These are phyloP conservation scores for Corniculantispora saksenae DNA, from an alignment of 2,329 filamentous ascomycete species.

Conservation along the genomic window DNA sequence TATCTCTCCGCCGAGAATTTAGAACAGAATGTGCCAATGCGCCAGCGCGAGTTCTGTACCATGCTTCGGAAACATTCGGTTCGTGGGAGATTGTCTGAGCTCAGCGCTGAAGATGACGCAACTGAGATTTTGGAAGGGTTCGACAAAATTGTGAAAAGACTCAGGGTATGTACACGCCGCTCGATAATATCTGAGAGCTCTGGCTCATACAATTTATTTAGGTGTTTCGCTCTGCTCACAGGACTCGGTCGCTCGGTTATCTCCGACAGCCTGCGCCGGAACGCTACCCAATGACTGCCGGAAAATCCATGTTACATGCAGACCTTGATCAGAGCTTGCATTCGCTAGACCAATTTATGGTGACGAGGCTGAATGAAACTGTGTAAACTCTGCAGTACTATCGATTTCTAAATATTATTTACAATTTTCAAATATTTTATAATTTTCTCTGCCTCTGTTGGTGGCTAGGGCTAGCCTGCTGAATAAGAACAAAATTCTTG, in stretches of 20 bases:
- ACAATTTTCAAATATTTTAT: background rate
- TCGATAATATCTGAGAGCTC: background rate
- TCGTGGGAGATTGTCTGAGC: constrained; percentile 23
- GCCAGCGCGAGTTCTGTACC: constrained; percentile 29
- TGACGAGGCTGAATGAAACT: constrained; percentile 7
- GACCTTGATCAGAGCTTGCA: background rate
- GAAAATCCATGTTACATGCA: constrained; percentile 28
- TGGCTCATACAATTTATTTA: constrained; percentile 11
- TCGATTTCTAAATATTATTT: background rate
- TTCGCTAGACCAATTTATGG: background rate
- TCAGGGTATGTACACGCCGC: constrained; percentile 29
- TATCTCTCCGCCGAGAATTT: constrained; percentile 30
- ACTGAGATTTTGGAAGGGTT: constrained; percentile 27
- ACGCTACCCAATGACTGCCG: constrained; percentile 37
- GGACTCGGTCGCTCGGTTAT: constrained; percentile 31
- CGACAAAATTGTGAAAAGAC: constrained; percentile 31
- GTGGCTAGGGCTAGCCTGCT: too few relatives aligned
- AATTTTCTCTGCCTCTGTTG: too few relatives aligned
- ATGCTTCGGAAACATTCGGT: constrained; percentile 28
- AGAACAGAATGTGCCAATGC: constrained; percentile 28
- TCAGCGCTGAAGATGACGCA: constrained; percentile 18
- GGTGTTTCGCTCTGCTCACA: constrained; percentile 34
- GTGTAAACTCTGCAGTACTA: background rate
- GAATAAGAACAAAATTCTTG: too few relatives aligned
- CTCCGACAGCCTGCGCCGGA: constrained; percentile 34